Base-by-base conservation (phyloP, 345 rosid species). In the Salix koriyanagi region DNA sequence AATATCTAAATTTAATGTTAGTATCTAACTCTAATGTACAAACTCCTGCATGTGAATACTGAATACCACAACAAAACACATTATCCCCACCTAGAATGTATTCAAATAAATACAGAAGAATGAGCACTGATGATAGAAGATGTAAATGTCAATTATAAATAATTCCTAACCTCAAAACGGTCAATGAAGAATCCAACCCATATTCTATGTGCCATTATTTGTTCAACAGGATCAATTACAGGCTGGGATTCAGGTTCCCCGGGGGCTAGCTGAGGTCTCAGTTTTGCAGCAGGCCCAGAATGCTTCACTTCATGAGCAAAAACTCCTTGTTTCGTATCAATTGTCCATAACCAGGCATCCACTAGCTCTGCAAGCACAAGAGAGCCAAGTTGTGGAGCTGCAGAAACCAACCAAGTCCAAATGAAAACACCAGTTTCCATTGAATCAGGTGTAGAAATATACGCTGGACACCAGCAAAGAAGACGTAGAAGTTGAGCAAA, bases 301-400 rank as follows among this genome's bases (percentile, higher is more conserved):
- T 83, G 90, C 78, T 86, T 87, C 73, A 86, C 88, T 69, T 94
- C 97, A 86, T 88, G 88, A n/a, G 98, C 98, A 86, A 96, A 96
- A 72, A 96, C 92, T 72, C 99, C 99, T 64, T 97, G 89, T 80
- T 92, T 96, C 21, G 94, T 94, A 80, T 94, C 99, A 76, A 96
- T 92, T 85, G 98, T 96, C 99, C 99, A 96, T 78, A 94, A 83
- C 99, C 99, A 96, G 70, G 99, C 99, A 92, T 93, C 99, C 79
- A 96, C 98, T 78, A 96, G 98, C 85, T 96, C 98, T 4, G 97
- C 97, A 83, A 96, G 96, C 83, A 96, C 91, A 75, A 96, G 90
- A 76, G 97, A 91, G 39, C 94, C 99, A 72, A 92, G 84, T 83
- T 90, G 92, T 13, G 99, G 97, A 79, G 99, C 97, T 75, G 98